Evolutionary conservation across 257 asterid genomes (phyloP).

Genomic region (Solanum neorickii): DNA sequence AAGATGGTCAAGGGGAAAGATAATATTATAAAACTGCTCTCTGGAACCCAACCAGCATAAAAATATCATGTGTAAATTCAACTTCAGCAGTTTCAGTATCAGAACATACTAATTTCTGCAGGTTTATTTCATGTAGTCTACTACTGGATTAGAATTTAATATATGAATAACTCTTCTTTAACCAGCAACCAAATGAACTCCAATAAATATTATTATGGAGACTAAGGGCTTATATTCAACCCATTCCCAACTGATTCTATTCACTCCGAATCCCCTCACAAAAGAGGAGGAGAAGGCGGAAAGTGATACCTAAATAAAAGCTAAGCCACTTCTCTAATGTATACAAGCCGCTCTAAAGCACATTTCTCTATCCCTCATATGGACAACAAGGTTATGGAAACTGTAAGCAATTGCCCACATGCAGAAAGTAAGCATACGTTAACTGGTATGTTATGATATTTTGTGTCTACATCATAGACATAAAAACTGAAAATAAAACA

Average conservation of each 20-base stretch:
- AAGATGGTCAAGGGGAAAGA: not conserved
- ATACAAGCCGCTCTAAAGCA: not conserved
- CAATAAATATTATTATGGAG: not conserved
- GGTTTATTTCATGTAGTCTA: not conserved
- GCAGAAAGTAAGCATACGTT: slow-evolving; percentile 39
- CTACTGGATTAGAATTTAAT: too few species aligned
- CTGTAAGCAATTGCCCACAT: not conserved
- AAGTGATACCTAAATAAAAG: not conserved
- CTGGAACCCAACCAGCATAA: not conserved
- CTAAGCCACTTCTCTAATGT: not conserved
- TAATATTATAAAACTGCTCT: not conserved
- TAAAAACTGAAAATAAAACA: slow-evolving; percentile 43
- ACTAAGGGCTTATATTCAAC: not conserved
- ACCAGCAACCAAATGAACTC: not conserved
- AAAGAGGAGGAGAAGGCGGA: not conserved
- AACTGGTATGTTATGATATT: slow-evolving; percentile 49
- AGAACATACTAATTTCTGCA: not conserved
- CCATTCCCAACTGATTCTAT: not conserved
- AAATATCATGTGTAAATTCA: not conserved
- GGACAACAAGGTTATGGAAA: not conserved
- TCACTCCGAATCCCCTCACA: not conserved
- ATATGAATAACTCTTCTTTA: too few species aligned
- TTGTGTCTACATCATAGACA: slow-evolving; percentile 65
- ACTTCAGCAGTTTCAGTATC: not conserved
- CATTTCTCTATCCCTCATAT: not conserved